Conservation (phyloP, 805 yeast genomes). For the Metschnikowia shivogae region DNA sequence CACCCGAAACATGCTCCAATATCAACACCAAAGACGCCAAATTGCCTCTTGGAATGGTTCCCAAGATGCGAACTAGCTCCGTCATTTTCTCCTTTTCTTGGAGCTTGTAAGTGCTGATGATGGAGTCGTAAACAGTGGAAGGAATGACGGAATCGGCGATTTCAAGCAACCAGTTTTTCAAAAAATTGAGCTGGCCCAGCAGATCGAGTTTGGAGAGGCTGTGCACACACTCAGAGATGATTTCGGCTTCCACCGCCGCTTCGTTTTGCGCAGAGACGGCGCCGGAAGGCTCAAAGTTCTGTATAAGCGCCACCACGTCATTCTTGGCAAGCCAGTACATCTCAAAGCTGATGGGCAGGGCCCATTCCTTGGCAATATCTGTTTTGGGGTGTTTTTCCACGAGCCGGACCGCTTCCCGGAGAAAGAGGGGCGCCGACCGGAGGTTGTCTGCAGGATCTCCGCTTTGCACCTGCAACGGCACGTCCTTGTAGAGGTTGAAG, state of each 20-base stretch:
- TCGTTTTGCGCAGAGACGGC: slow-evolving; percentile 15
- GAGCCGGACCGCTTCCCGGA: slow-evolving; percentile 21
- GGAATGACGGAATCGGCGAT: slow-evolving; percentile 40
- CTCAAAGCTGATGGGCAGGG: slow-evolving; percentile 28
- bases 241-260: slow-evolving; percentile 12
- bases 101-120: slow-evolving; percentile 19
- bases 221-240: slow-evolving; percentile 9
- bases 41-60: slow-evolving; percentile 38
- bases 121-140: slow-evolving; percentile 35
- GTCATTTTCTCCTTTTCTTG: slow-evolving; percentile 2
- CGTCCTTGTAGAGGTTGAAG: slow-evolving; percentile 39
- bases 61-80: slow-evolving; percentile 24
- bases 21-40: slow-evolving; percentile 33
- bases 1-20: slow-evolving; percentile 31
- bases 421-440: slow-evolving; percentile 31
- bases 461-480: slow-evolving; percentile 31
- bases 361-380: slow-evolving; percentile 22
- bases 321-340: slow-evolving; percentile 35
- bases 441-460: slow-evolving; percentile 18
- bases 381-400: slow-evolving; percentile 9
- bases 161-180: slow-evolving; percentile 40
- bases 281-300: slow-evolving; percentile 11
- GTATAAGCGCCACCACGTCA: slow-evolving; percentile 22
- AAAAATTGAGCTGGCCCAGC: slow-evolving; percentile 24
- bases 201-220: slow-evolving; percentile 6